Conservation (phyloP, 2,329 filamentous ascomycete genomes). For the Calonectria naviculata region DNA sequence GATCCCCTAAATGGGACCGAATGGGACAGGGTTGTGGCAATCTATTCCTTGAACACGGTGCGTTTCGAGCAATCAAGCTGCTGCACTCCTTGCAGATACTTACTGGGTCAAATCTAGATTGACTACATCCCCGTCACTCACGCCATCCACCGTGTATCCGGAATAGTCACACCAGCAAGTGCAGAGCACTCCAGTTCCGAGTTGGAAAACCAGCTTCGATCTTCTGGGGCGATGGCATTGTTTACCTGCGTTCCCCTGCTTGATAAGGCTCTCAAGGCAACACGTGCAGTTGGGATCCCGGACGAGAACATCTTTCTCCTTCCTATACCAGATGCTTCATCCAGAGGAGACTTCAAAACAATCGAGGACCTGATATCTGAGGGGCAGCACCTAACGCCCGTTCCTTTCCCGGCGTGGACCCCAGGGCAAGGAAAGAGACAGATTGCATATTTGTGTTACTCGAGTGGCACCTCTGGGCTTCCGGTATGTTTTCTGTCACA, state of each 20-base stretch:
- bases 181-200: constrained; percentile 75
- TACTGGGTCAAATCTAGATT: neutral
- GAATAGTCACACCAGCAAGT: constrained; percentile 76
- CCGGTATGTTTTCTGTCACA: neutral
- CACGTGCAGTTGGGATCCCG: constrained; percentile 69
- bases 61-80: neutral
- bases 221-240: constrained; percentile 71
- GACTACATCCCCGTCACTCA: constrained; percentile 53
- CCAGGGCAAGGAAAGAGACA: neutral
- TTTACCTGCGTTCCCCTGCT: constrained; percentile 77
- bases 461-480: neutral
- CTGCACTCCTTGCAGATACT: neutral
- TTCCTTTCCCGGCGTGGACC: neutral
- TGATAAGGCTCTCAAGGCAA: constrained; percentile 69
- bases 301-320: constrained; percentile 72
- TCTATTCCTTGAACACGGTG: constrained; percentile 8
- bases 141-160: constrained; percentile 75
- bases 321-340: constrained; percentile 60
- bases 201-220: constrained; percentile 73
- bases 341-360: neutral
- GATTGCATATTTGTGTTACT: neutral
- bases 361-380: neutral
- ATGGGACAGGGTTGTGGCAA: neutral
- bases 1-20: neutral
- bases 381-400: neutral